Base-by-base conservation (phyloP, 2,329 filamentous ascomycete genomes). In the Scopulariopsis brevicaulis region DNA sequence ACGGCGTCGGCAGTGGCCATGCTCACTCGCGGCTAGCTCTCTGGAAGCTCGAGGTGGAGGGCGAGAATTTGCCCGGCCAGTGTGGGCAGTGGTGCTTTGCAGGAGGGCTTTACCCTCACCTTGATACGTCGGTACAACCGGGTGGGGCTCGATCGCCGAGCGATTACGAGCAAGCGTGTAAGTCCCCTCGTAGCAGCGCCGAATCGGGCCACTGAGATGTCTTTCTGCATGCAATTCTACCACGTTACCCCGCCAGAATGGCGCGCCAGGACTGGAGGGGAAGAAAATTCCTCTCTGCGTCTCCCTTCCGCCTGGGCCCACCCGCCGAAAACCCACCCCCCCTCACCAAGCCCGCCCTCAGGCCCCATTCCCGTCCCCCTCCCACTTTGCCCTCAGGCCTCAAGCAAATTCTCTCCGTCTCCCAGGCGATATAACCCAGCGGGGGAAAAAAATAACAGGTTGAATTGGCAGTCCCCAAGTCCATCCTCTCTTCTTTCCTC, bases 401-500 rank as follows among this genome's bases (percentile, higher is more conserved):
- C 18, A 14, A 14, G 22, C 12, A 50, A 50, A 50, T 50, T 50
- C 58, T 54, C 58, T 59, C 51, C 51, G 54, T 57, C 57, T 56
- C 54, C 57, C 57, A 53, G 53, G 35, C 48, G 35, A 54, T 52
- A 52, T 54, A 34, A 54, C 10, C 28, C 12, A 35, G 28, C 28
- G 34, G 52, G n/a, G 20, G 25, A 24, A 32, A 7, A 46, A 46
- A 46, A 46, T 46, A 12, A n/a, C 48, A 24, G 32, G 11, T 18
- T 51, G 18, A 22, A 51, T 53, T 57, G 40, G 43, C 51, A 46
- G 24, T 50, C 50, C 20, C 12, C 20, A 11, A 11, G 46, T 56
- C 54, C 55, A 32, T 56, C 51, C 55, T 55, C 35, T 56, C 37
- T 54, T 43, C 24, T 32, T 60, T 62, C 58, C 55, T 43, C 55